These are phyloP conservation scores for Debaryomyces singareniensis DNA, from an alignment of 1,139 yeast species.

Conservation along the genomic window DNA sequence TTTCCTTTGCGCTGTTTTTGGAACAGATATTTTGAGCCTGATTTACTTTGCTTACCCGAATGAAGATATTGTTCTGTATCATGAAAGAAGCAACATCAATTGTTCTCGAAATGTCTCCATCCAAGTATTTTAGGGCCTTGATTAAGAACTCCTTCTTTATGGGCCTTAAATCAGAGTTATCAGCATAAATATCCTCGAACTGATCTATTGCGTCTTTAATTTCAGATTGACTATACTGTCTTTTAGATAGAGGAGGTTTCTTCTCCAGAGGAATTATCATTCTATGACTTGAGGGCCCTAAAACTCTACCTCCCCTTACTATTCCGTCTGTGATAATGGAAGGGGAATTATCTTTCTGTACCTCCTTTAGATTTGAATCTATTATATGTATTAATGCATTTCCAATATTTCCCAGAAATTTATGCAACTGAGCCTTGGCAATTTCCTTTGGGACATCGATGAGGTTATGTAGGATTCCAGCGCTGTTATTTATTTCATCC, in stretches of 20 bases:
- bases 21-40: background rate
- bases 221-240: slow-evolving; percentile 10
- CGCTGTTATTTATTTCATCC: slow-evolving; percentile 1
- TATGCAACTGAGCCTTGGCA: slow-evolving; percentile 7
- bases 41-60: background rate
- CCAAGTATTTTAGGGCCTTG: slow-evolving; percentile 29
- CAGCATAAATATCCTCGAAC: slow-evolving; percentile 11
- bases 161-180: slow-evolving; percentile 16
- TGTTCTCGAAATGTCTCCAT: slow-evolving; percentile 32
- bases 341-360: background rate
- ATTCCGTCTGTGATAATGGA: slow-evolving; percentile 1
- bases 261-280: background rate
- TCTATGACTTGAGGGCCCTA: slow-evolving; percentile 13
- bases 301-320: slow-evolving; percentile 20
- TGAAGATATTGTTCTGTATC: slow-evolving; percentile 8
- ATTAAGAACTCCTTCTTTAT: slow-evolving; percentile 26
- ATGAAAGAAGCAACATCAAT: slow-evolving; percentile 20
- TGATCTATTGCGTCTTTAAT: slow-evolving; percentile 12
- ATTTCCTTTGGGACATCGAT: slow-evolving; percentile 2
- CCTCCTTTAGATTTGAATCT: background rate
- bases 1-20: no score
- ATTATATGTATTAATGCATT: slow-evolving; percentile 25
- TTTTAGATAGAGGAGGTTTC: background rate
- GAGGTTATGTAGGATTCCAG: slow-evolving; percentile 2
- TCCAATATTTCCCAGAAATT: slow-evolving; percentile 13